Conservation (phyloP, 2,329 filamentous ascomycete genomes). For the Diaporthe batatas region DNA sequence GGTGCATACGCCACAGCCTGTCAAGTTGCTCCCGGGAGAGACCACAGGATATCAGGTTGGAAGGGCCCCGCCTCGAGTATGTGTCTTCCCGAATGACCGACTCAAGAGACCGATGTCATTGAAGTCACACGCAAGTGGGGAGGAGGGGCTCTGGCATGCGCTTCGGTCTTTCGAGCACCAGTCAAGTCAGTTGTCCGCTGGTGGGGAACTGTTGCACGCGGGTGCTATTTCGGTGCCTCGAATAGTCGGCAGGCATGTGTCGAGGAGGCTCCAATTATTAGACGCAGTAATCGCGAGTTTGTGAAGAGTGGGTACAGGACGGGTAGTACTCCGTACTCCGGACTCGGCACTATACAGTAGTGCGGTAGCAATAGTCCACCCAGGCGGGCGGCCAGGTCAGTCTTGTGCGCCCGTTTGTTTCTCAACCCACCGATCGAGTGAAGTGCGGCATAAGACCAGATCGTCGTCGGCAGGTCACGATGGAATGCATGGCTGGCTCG, state of each 20-base stretch:
- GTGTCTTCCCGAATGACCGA: not conserved
- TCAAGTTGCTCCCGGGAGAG: not conserved
- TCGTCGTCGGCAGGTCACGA: slow-evolving; percentile 33
- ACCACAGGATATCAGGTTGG: not conserved
- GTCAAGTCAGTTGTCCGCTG: slow-evolving; percentile 3
- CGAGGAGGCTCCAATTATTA: slow-evolving; percentile 33
- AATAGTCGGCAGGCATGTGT: slow-evolving; percentile 31
- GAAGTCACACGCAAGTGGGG: slow-evolving; percentile 19
- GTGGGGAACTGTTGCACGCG: slow-evolving; percentile 21
- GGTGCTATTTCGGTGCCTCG: slow-evolving; percentile 37
- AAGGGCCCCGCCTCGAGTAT: too few species aligned
- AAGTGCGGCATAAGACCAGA: slow-evolving; percentile 17
- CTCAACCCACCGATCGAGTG: slow-evolving; percentile 2
- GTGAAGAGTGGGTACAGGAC: slow-evolving; percentile 25
- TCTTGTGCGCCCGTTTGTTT: slow-evolving; percentile 12
- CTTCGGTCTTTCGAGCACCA: slow-evolving; percentile 6
- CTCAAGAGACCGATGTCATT: not conserved
- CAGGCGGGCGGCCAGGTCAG: slow-evolving; percentile 11
- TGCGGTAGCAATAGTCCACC: not conserved
- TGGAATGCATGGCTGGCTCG: slow-evolving; percentile 20
- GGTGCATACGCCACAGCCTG: slow-evolving; percentile 21
- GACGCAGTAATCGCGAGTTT: slow-evolving; percentile 36
- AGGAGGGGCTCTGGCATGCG: slow-evolving; percentile 14
- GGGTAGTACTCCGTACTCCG: not conserved
- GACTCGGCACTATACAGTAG: not conserved